Base-by-base conservation (phyloP, 768 basidiomycete species). In the Amanita fuliginea region DNA sequence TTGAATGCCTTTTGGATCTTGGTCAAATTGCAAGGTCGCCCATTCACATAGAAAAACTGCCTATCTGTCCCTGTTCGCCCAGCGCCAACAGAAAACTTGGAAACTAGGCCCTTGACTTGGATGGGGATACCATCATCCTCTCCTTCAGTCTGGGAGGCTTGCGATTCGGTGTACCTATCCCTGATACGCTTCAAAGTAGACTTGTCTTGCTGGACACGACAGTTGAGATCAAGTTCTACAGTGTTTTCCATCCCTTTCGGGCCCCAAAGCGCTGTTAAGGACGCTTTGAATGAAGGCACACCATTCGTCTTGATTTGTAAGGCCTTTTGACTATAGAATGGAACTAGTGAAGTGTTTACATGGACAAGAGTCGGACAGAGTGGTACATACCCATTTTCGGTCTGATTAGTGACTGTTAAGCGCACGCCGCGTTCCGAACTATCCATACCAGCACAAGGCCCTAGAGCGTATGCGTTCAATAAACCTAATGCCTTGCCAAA, bases 21-120 rank as follows among this genome's bases (percentile, higher is more conserved):
- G 14, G 71, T 65, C 7, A 86, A 71, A 54, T 77, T 80, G 57
- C 89, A 94, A 0, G 96, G 96, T 14, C 96, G 72, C 0, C 90
- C 87, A 56, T 99, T 98, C 56, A 98, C 71, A 56, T 81, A 99
- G 65, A 89, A 87, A 63, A 88, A 97, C 56, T 98, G 96, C 2
- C 94, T 68, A 59, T 97, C 96, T 0, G 80, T 75, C 4, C 83
- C 80, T 2, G 80, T 74, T 34, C 95, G 69, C 5, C 93, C 94
- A 53, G 77, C 78, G 0, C 83, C 85, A 11, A 81, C 67, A 0
- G 75, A 58, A 53, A 96, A 93, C 53, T 83, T 86, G 0, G 95
- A 97, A 19, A 95, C 77, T 0, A 96, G 67, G 0, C 95, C 95
- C 30, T 72, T 73, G 1, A 95, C 78, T 9, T 63, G 63, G 26